phyloP scores from a whole-genome alignment of 192 early-diverging fungal genomes.

The Gryganskiella cystojenkinii region DNA sequence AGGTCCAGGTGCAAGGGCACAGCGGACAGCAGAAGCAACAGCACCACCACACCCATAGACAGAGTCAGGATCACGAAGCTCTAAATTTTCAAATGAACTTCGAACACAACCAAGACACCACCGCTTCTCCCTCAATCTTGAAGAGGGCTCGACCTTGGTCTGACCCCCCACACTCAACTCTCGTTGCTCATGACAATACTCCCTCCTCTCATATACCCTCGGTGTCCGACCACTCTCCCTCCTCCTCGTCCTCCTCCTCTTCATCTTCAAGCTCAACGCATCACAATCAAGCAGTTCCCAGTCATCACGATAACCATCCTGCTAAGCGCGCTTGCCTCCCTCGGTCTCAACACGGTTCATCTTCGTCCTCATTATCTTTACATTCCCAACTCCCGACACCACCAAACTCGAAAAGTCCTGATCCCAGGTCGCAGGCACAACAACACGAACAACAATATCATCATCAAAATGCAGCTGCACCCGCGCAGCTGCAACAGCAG shows the following conservation, averaged over 20 bases:
- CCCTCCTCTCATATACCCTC: not conserved
- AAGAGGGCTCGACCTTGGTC: too few species aligned
- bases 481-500: too few species aligned
- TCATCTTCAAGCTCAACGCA: not conserved
- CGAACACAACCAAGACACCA: too few species aligned
- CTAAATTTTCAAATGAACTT: too few species aligned
- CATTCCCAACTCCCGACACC: not conserved
- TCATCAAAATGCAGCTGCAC: not conserved
- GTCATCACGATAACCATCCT: not conserved
- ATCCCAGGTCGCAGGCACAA: not conserved
- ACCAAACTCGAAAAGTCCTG: not conserved
- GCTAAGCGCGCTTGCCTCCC: too few species aligned
- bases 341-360: too few species aligned
- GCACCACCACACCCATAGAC: not conserved
- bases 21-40: too few species aligned
- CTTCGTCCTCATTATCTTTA: too few species aligned
- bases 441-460: not conserved
- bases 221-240: not conserved
- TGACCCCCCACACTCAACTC: not conserved
- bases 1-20: constrained; percentile 11
- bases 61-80: too few species aligned
- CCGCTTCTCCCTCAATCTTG: too few species aligned
- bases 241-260: not conserved
- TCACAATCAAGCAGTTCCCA: not conserved
- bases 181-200: constrained; percentile 15